Conservation (phyloP, 345 rosid species). For the Iberis pinnata region DNA sequence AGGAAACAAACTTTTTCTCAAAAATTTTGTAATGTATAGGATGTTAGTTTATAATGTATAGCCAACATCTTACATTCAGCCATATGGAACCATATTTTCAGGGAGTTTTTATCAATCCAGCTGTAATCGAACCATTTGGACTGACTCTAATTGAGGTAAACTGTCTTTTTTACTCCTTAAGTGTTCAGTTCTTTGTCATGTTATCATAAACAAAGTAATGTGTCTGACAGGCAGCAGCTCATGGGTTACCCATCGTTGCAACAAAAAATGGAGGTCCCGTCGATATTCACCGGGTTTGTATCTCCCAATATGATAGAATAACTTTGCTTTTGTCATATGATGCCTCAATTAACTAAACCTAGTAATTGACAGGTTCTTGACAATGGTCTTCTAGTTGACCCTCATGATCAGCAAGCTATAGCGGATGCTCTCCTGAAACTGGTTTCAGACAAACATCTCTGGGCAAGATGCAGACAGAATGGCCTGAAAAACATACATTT, state of each 20-base stretch:
- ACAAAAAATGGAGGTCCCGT: slow-evolving; percentile 92
- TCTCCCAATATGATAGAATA: not conserved
- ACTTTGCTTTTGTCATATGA: too few species aligned
- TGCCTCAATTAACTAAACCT: too few species aligned
- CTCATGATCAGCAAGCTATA: slow-evolving; percentile 63
- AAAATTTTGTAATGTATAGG: not conserved
- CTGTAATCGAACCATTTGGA: slow-evolving; percentile 88
- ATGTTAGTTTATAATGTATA: not conserved
- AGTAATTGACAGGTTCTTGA: slow-evolving; percentile 51
- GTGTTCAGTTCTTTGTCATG: slow-evolving; percentile 2
- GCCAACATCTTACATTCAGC: too few species aligned
- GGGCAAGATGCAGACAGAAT: slow-evolving; percentile 68
- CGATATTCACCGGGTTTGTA: slow-evolving; percentile 59
- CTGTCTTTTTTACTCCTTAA: slow-evolving; percentile 6
- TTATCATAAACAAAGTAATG: not conserved
- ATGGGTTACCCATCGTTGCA: slow-evolving; percentile 85
- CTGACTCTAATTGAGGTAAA: slow-evolving; percentile 87
- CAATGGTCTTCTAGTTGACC: slow-evolving; percentile 76
- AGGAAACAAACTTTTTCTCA: too few species aligned
- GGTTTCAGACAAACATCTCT: slow-evolving; percentile 65
- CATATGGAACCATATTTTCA: too few species aligned
- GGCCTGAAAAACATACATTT: slow-evolving; percentile 62
- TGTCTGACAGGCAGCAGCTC: slow-evolving; percentile 81
- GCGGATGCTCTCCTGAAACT: slow-evolving; percentile 66
- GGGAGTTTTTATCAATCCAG: slow-evolving; percentile 94